Evolutionary conservation across 2,329 filamentous ascomycete species (phyloP).

Genomic region (Cladosporium sp.): DNA sequence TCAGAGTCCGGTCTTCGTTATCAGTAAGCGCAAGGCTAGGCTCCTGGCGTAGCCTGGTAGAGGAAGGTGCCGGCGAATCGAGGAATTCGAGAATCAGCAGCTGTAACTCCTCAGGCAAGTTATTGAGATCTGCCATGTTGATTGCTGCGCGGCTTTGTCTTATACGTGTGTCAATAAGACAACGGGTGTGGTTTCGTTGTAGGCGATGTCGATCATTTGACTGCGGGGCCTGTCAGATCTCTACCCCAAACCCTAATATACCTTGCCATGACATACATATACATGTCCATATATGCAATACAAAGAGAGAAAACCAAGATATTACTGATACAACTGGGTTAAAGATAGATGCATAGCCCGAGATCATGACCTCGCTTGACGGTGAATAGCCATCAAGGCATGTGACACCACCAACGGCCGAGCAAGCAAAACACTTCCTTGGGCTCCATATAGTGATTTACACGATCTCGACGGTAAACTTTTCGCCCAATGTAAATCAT

Average conservation of each 20-base stretch:
- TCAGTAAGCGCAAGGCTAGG: conserved; percentile 48
- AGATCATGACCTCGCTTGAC: too few species aligned
- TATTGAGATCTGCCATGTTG: conserved; percentile 24
- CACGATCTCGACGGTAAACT: too few species aligned
- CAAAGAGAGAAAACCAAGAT: too few species aligned
- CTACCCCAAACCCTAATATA: neutral
- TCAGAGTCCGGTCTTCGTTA: conserved; percentile 49
- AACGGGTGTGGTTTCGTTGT: neutral
- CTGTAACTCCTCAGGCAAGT: conserved; percentile 63
- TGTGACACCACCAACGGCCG: too few species aligned
- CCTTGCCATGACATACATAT: neutral
- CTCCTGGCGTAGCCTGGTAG: conserved; percentile 50
- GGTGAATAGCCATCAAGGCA: too few species aligned
- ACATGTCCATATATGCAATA: neutral
- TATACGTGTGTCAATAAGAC: neutral
- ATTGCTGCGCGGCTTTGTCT: neutral
- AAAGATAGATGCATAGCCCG: too few species aligned
- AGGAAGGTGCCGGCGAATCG: conserved; percentile 52
- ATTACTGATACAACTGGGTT: too few species aligned
- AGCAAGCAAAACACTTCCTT: too few species aligned
- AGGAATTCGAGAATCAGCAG: conserved; percentile 59
- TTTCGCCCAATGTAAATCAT: too few species aligned
- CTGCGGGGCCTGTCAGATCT: neutral
- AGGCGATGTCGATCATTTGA: neutral
- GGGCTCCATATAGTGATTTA: too few species aligned